Evolutionary conservation across 75 land plant species (phyloP).

Genomic region (Pinus tabuliformis): DNA sequence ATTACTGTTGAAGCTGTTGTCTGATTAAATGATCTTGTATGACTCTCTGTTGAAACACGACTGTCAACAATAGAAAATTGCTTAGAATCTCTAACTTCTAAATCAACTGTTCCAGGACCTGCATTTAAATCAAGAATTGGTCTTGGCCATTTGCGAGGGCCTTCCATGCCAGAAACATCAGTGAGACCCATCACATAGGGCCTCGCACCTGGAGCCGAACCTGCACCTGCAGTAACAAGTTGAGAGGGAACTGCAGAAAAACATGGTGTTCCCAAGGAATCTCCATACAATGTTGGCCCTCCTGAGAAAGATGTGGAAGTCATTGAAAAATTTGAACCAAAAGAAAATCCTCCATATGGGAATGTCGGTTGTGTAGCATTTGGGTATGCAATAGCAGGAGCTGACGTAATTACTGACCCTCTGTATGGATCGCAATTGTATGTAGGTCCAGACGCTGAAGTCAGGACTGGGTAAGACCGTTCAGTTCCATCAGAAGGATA

Average conservation of each 20-base stretch:
- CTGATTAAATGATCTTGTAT: constrained; percentile 22
- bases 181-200: constrained; percentile 55
- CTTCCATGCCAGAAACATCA: constrained; percentile 34
- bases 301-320: constrained; percentile 42
- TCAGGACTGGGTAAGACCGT: constrained; percentile 40
- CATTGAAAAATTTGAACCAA: constrained; percentile 54
- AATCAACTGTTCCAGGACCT: constrained; percentile 66
- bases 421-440: constrained; percentile 45
- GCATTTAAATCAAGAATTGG: constrained; percentile 84
- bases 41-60: constrained; percentile 38
- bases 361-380: constrained; percentile 30
- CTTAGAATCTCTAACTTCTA: constrained; percentile 52
- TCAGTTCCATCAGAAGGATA: constrained; percentile 54
- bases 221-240: constrained; percentile 32
- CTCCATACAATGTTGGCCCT: constrained; percentile 25
- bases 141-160: constrained; percentile 44
- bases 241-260: constrained; percentile 47
- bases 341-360: constrained; percentile 54
- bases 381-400: constrained; percentile 59
- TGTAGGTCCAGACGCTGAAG: constrained; percentile 18
- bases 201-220: constrained; percentile 45
- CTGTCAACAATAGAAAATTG: constrained; percentile 38
- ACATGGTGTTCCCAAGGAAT: constrained; percentile 37
- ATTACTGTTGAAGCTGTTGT: constrained; percentile 18
- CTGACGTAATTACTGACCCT: constrained; percentile 43